Conservation (phyloP, 345 rosid species). For the Diplotaxis tenuifolia region DNA sequence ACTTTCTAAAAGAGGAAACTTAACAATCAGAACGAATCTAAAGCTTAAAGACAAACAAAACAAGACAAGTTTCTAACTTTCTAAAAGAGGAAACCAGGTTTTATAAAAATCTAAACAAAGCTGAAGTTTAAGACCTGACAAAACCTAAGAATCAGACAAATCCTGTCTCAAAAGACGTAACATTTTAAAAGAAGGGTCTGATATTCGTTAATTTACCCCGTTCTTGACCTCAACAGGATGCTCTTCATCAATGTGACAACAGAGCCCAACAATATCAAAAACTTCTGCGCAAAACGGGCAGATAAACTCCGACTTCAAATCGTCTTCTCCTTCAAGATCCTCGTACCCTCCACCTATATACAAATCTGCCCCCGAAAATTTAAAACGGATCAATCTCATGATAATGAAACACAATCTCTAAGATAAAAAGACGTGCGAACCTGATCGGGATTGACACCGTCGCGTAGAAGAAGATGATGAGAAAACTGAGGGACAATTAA, state of each 20-base stretch:
- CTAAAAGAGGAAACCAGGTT: neutral
- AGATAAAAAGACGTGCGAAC: neutral
- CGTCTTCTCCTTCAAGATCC: constrained; percentile 61
- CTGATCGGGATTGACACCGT: constrained; percentile 36
- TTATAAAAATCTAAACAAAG: neutral
- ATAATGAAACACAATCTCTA: neutral
- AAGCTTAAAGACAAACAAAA: neutral
- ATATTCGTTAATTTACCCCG: constrained; percentile 54
- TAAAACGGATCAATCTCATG: neutral
- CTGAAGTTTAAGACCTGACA: neutral
- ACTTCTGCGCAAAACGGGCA: constrained; percentile 86
- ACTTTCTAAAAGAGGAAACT: no score
- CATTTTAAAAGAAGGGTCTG: neutral
- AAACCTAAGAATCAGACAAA: neutral
- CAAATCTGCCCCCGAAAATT: constrained; percentile 45
- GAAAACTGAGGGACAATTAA: constrained; percentile 35
- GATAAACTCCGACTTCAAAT: constrained; percentile 56
- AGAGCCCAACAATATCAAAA: constrained; percentile 82
- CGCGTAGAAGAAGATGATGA: constrained; percentile 31
- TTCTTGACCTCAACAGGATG: constrained; percentile 81
- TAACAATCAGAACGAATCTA: neutral
- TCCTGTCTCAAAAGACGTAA: neutral
- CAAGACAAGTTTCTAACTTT: no score
- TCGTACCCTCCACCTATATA: constrained; percentile 52
- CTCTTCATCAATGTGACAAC: constrained; percentile 85